Conservation (phyloP, 768 basidiomycete species). For the Fistulinella prunicolor region DNA sequence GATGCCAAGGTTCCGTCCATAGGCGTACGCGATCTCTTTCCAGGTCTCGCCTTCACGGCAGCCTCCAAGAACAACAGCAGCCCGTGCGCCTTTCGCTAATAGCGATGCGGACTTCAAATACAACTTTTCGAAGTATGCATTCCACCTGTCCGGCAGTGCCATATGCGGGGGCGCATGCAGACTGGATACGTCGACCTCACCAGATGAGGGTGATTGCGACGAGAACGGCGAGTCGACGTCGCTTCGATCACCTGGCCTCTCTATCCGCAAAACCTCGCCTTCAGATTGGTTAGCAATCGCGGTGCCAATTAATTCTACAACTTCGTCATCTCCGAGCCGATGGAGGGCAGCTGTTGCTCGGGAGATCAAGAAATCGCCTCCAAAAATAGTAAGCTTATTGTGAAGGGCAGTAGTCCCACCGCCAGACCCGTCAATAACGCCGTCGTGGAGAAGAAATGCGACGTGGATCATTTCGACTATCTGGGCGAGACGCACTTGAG, state of each 20-base stretch:
- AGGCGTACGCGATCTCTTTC: slow-evolving; percentile 89
- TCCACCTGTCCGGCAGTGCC: slow-evolving; percentile 55
- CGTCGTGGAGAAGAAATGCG: slow-evolving; percentile 90
- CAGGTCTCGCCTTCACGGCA: slow-evolving; percentile 70
- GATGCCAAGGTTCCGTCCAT: slow-evolving; percentile 86
- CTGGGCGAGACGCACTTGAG: slow-evolving; percentile 89
- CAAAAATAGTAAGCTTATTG: slow-evolving; percentile 92
- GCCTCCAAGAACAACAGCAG: slow-evolving; percentile 86
- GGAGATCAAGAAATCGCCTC: slow-evolving; percentile 93
- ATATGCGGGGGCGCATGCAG: slow-evolving; percentile 38
- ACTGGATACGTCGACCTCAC: slow-evolving; percentile 33
- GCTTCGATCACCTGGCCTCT: slow-evolving; percentile 8
- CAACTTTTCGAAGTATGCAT: slow-evolving; percentile 83
- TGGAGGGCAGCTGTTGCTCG: slow-evolving; percentile 86
- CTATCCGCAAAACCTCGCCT: slow-evolving; percentile 86
- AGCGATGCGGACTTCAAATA: slow-evolving; percentile 91
- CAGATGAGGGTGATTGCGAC: too few relatives aligned
- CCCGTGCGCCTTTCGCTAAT: slow-evolving; percentile 84
- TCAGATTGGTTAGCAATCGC: slow-evolving; percentile 96
- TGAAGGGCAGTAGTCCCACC: slow-evolving; percentile 68
- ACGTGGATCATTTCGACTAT: slow-evolving; percentile 99
- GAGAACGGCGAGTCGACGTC: neutral
- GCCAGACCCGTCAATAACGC: slow-evolving; percentile 75
- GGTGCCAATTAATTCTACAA: slow-evolving; percentile 88
- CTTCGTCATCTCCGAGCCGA: slow-evolving; percentile 81